Evolutionary conservation across 2,329 filamentous ascomycete genomes (phyloP).

Genomic region (Huntiella savannae): DNA sequence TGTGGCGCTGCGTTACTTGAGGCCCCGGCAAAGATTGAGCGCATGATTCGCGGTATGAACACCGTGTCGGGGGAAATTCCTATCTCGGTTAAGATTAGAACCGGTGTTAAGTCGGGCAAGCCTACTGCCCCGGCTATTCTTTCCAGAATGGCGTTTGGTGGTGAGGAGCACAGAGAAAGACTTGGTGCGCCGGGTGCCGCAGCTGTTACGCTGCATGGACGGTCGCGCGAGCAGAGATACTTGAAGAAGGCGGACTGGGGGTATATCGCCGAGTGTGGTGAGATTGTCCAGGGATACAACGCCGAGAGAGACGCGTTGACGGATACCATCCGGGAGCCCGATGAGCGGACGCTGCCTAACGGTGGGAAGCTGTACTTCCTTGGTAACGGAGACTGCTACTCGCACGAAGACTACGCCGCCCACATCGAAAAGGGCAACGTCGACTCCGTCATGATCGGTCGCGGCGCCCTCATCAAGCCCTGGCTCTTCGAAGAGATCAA

Average conservation of each 20-base stretch:
- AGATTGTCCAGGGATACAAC: slow-evolving; percentile 66
- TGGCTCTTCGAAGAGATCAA: slow-evolving; percentile 98
- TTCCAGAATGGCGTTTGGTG: slow-evolving; percentile 66
- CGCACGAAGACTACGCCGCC: slow-evolving; percentile 68
- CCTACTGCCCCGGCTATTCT: slow-evolving; percentile 68
- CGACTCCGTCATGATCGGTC: slow-evolving; percentile 92
- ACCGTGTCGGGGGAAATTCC: slow-evolving; percentile 76
- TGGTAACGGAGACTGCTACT: slow-evolving; percentile 93
- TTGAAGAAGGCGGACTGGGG: slow-evolving; percentile 82
- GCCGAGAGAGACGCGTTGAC: slow-evolving; percentile 42
- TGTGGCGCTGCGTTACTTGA: slow-evolving; percentile 89
- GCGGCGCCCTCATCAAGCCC: slow-evolving; percentile 88
- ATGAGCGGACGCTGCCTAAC: slow-evolving; percentile 53
- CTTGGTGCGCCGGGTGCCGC: slow-evolving; percentile 68
- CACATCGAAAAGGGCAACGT: slow-evolving; percentile 62
- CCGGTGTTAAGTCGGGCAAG: slow-evolving; percentile 62
- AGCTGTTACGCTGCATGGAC: slow-evolving; percentile 86
- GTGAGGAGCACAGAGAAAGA: slow-evolving; percentile 48
- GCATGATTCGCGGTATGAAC: slow-evolving; percentile 93
- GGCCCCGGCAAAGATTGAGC: slow-evolving; percentile 68
- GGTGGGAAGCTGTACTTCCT: slow-evolving; percentile 63
- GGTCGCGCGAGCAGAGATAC: slow-evolving; percentile 87
- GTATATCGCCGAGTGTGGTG: slow-evolving; percentile 81
- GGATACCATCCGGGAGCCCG: slow-evolving; percentile 63
- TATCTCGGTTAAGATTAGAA: slow-evolving; percentile 87